A percentile compares a stretch with the other conserved stretches of the same genome.
These are phyloP conservation scores for Hymenoscyphus infarciens DNA, from an alignment of 2,329 filamentous ascomycete genomes.

Conservation along the genomic window DNA sequence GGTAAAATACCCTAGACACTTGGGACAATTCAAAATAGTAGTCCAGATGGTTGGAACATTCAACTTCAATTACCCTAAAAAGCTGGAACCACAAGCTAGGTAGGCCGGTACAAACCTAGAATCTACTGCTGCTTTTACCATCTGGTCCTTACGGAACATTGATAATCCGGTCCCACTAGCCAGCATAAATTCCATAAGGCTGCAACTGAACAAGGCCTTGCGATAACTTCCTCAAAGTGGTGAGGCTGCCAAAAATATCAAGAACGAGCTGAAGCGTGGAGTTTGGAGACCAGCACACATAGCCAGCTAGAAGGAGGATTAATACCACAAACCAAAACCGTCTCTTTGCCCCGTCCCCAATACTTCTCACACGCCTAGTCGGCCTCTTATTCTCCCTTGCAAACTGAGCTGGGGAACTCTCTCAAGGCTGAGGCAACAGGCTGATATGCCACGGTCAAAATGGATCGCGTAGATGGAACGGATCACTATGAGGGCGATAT, in stretches of 20 bases:
- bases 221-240: background rate
- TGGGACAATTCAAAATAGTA: too few species aligned
- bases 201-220: background rate
- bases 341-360: background rate
- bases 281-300: background rate
- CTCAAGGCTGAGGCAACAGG: constrained; percentile 3
- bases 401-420: background rate
- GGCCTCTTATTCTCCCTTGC: background rate
- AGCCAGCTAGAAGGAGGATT: background rate
- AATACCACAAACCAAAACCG: background rate
- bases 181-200: background rate
- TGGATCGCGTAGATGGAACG: constrained; percentile 64
- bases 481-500: constrained; percentile 49
- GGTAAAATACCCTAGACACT: too few species aligned
- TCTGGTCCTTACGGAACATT: background rate
- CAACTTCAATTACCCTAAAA: too few species aligned
- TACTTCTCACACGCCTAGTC: background rate
- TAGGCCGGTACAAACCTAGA: too few species aligned
- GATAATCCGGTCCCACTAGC: background rate
- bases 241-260: background rate
- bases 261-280: background rate
- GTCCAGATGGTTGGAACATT: too few species aligned
- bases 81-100: too few species aligned
- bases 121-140: background rate
- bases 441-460: constrained; percentile 37